Evolutionary conservation across 139 green algal genomes (phyloP), one percentile per base, ranked within the genome.

Genomic region (Tetradesmus lagerheimii): DNA sequence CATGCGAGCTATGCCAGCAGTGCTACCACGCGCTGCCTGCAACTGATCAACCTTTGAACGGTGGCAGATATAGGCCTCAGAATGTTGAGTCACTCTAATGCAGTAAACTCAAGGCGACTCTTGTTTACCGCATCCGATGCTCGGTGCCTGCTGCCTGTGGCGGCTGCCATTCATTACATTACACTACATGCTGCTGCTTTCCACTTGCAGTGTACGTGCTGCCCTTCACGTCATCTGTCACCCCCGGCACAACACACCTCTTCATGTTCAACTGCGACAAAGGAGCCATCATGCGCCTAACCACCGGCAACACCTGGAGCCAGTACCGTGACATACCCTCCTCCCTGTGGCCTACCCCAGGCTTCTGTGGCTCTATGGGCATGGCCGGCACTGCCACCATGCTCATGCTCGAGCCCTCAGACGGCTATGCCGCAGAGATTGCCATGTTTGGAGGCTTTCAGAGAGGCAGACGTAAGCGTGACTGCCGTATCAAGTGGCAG

Each of bases 121-220:
- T n/a, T n/a, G n/a, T n/a, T 50, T 9, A 9, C 43, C 5, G 43
- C 43, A 50, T 50, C 5, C 43, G 5, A 50, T 50, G 43, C 43
- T 15, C 43, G n/a, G n/a, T 50, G 43, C 43, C 43, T 15, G 43
- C 43, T 47, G 11, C n/a, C 45, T 31, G 11, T 81, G 35, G 0
- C 74, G 4, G 74, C 31, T 81, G 74, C 25, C n/a, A n/a, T n/a
- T n/a, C n/a, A n/a, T n/a, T n/a, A n/a, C n/a, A n/a, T 12, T n/a
- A 8, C 67, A 39, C 67, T 14, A 39, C 29, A 8, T 9, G 0
- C 74, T 45, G 74, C 31, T 81, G 74, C 25, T 27, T 27, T 43
- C n/a, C 74, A 5, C 35, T n/a, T 81, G 74, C 75, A 86, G 80
- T 86, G 80, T 86, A 86, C 34, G 43, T 86, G 29, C 45, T 86